Evolutionary conservation across 768 basidiomycete genomes (phyloP).

Genomic region (Russula foetens): DNA sequence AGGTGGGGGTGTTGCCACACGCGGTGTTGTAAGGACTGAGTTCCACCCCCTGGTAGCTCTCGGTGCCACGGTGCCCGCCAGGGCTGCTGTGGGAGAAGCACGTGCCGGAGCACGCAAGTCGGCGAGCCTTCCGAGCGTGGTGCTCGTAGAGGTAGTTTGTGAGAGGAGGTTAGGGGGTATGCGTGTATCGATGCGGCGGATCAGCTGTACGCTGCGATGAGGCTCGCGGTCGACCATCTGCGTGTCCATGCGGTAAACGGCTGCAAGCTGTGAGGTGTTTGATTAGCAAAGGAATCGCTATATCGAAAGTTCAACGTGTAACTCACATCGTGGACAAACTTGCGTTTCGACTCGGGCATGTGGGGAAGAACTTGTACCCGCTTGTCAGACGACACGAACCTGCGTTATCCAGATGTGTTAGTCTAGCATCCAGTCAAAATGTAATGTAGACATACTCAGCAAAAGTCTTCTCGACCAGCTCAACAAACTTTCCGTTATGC

Average conservation of each 20-base stretch:
- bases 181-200: constrained; percentile 76
- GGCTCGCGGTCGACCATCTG: constrained; percentile 92
- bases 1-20: constrained; percentile 1
- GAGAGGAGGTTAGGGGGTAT: constrained; percentile 65
- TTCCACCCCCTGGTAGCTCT: constrained; percentile 28
- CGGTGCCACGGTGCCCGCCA: constrained; percentile 1
- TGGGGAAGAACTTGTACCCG: constrained; percentile 66
- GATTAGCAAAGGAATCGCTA: not conserved
- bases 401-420: constrained; percentile 23
- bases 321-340: constrained; percentile 74
- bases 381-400: constrained; percentile 64
- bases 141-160: constrained; percentile 22
- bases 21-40: constrained; percentile 25
- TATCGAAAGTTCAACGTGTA: not conserved
- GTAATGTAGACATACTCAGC: constrained; percentile 47
- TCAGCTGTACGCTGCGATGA: constrained; percentile 73
- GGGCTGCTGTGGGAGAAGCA: constrained; percentile 20
- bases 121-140: constrained; percentile 52
- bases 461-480: constrained; percentile 73
- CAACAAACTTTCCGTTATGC: constrained; percentile 57
- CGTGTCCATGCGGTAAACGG: constrained; percentile 74
- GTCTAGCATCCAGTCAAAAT: not conserved
- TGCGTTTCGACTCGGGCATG: constrained; percentile 71
- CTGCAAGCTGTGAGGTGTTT: constrained; percentile 46
- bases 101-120: constrained; percentile 38